These are phyloP conservation scores for Blastocystis sp. DNA, from an alignment of 352 stramenopile genomes.

Conservation along the genomic window DNA sequence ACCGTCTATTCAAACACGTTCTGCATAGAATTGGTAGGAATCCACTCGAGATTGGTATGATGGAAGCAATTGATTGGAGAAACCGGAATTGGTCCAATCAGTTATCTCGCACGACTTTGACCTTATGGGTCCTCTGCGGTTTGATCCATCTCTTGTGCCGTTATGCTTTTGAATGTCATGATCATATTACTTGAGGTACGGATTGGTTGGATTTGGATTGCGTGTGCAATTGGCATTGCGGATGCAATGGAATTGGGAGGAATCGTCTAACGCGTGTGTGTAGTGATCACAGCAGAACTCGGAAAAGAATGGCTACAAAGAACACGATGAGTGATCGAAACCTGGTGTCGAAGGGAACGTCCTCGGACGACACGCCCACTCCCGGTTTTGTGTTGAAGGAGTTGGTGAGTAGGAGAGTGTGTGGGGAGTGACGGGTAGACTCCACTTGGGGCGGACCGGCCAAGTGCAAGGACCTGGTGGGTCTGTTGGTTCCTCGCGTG, in stretches of 20 bases:
- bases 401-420: constrained; percentile 14
- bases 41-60: not conserved
- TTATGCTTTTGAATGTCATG: not conserved
- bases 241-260: no score
- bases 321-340: constrained; percentile 57
- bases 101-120: not conserved
- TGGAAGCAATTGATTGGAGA: not conserved
- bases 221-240: no score
- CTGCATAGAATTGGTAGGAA: no score
- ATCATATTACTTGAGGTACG: not conserved
- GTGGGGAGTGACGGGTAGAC: not conserved
- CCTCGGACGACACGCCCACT: constrained; percentile 44
- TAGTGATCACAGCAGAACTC: not conserved
- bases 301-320: constrained; percentile 48
- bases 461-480: constrained; percentile 44
- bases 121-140: not conserved
- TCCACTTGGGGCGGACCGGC: constrained; percentile 34
- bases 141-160: not conserved
- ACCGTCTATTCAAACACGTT: no score
- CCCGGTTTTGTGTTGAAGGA: constrained; percentile 57
- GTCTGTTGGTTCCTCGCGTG: constrained; percentile 37
- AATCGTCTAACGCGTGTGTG: not conserved
- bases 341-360: constrained; percentile 52
- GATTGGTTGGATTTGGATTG: not conserved
- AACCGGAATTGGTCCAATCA: not conserved